Conservation (phyloP, 306 rosid genomes). For the Rubus parviflorus region DNA sequence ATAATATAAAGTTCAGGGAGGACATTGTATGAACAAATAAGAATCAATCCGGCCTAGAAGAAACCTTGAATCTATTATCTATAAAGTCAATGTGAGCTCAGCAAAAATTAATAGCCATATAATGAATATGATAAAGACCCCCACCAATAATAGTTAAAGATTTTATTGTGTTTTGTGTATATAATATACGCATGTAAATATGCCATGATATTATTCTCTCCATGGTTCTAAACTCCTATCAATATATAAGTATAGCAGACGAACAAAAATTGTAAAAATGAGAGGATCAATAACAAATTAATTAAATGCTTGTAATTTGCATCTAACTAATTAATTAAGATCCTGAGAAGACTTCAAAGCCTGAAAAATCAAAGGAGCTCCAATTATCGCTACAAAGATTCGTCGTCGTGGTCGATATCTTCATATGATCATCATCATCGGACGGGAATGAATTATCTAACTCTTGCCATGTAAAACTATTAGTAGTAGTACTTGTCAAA, state of each 20-base stretch:
- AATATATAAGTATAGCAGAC: not conserved
- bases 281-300: not conserved
- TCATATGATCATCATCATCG: constrained; percentile 25
- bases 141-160: not conserved
- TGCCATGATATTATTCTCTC: not conserved
- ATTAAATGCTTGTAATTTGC: constrained; percentile 1
- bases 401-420: constrained; percentile 21
- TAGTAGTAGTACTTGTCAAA: not conserved
- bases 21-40: not conserved
- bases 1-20: not conserved
- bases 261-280: not conserved
- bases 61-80: not conserved
- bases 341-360: constrained; percentile 44
- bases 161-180: not conserved
- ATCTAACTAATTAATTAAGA: constrained; percentile 22
- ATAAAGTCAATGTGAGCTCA: constrained; percentile 4
- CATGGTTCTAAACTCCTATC: constrained; percentile 3
- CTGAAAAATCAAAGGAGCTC: constrained; percentile 61
- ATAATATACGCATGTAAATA: constrained; percentile 3
- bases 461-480: constrained; percentile 41
- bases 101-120: not conserved
- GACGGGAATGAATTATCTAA: constrained; percentile 37
- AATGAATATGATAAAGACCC: not conserved
- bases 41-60: not conserved
- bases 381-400: constrained; percentile 41